These are phyloP conservation scores for Astrephomene gubernaculifera DNA, from an alignment of 139 green algal species.

Conservation along the genomic window DNA sequence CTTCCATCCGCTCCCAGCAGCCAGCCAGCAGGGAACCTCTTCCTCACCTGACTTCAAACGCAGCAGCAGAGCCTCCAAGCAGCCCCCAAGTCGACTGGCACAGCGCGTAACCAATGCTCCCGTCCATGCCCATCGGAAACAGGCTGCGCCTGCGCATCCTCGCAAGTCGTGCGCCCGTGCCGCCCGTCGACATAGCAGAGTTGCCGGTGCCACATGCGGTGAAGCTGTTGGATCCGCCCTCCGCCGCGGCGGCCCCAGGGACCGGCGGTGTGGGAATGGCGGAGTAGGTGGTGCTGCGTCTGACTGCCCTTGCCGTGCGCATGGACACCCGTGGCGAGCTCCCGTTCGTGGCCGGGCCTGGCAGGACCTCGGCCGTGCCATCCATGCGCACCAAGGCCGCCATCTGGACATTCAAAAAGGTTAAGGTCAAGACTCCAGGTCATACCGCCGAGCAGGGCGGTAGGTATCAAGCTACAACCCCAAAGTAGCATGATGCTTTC, in stretches of 20 bases:
- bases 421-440: too few relatives aligned
- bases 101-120: neutral
- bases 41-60: neutral
- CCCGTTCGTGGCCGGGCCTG: too few relatives aligned
- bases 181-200: too few relatives aligned
- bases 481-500: too few relatives aligned
- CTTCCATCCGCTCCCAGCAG: neutral
- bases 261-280: neutral
- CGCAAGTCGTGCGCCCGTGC: neutral
- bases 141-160: conserved; percentile 11
- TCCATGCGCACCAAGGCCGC: too few relatives aligned
- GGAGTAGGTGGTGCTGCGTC: conserved; percentile 18
- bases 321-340: too few relatives aligned
- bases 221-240: neutral
- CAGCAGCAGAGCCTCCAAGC: neutral
- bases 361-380: too few relatives aligned
- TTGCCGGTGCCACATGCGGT: neutral
- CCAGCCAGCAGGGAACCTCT: too few relatives aligned
- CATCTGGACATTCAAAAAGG: too few relatives aligned
- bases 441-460: too few relatives aligned
- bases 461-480: too few relatives aligned
- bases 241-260: neutral
- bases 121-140: neutral
- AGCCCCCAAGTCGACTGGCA: conserved; percentile 29
- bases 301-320: neutral